Percentiles rank a stretch among this genome's conserved stretches.
Conservation (phyloP, 1,284 basidiomycete genomes). For the Sporisorium scitamineum region DNA sequence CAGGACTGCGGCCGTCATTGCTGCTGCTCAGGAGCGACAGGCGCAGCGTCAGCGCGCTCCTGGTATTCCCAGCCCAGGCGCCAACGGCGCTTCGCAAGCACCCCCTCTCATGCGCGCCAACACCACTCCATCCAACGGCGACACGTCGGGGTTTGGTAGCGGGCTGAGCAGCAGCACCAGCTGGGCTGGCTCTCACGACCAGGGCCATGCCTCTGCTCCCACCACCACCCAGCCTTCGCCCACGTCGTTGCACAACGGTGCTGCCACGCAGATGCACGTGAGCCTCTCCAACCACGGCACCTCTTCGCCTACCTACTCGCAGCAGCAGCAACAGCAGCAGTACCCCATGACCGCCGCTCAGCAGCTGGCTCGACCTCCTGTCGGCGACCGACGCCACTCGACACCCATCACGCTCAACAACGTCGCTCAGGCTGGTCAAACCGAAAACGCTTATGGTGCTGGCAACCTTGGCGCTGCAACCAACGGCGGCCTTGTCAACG, state of each 20-base stretch:
- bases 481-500: constrained; percentile 38
- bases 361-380: constrained; percentile 40
- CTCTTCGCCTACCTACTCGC: constrained; percentile 47
- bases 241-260: constrained; percentile 45
- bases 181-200: constrained; percentile 51
- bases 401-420: constrained; percentile 45
- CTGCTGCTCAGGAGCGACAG: constrained; percentile 67
- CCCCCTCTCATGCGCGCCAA: constrained; percentile 60
- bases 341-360: constrained; percentile 46
- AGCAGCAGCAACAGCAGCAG: constrained; percentile 38
- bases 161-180: constrained; percentile 47
- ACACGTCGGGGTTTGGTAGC: constrained; percentile 45
- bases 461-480: constrained; percentile 38
- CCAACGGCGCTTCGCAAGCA: constrained; percentile 38
- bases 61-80: constrained; percentile 51
- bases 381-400: constrained; percentile 50
- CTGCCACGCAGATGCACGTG: constrained; percentile 51
- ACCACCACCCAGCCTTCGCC: constrained; percentile 53
- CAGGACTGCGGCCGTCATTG: constrained; percentile 67
- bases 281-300: constrained; percentile 49
- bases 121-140: constrained; percentile 53
- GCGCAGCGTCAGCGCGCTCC: constrained; percentile 57
- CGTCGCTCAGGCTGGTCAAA: constrained; percentile 28
- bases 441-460: constrained; percentile 45
- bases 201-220: constrained; percentile 49